Evolutionary conservation across 2,329 filamentous ascomycete genomes (phyloP).

Genomic region (Trichoderma sp.): DNA sequence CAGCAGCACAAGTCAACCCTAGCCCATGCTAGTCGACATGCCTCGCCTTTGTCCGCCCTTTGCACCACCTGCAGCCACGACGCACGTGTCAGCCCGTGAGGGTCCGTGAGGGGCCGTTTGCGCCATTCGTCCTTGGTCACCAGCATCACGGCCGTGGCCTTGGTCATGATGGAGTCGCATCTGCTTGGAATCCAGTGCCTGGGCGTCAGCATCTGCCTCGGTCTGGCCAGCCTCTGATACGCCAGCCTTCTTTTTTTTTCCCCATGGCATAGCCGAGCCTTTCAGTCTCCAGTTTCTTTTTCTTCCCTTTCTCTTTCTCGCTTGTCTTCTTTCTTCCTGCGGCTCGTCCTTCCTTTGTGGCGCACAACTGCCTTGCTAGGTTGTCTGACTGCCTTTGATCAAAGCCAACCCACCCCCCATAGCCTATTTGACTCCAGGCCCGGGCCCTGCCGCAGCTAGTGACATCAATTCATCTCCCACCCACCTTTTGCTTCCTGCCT

Average conservation of each 20-base stretch:
- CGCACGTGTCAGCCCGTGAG: slow-evolving; percentile 37
- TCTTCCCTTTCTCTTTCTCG: not conserved
- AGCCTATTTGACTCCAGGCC: slow-evolving; percentile 8
- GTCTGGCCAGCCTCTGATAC: not conserved
- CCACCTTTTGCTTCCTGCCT: not conserved
- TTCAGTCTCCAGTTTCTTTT: not conserved
- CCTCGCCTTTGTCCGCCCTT: not conserved
- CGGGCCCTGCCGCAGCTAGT: slow-evolving; percentile 19
- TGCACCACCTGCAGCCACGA: slow-evolving; percentile 22
- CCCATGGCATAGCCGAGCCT: not conserved
- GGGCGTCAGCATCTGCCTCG: slow-evolving; percentile 7
- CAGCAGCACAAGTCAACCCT: not conserved
- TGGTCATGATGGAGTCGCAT: slow-evolving; percentile 2
- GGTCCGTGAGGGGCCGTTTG: slow-evolving; percentile 28
- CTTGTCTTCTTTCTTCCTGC: not conserved
- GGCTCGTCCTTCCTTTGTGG: not conserved
- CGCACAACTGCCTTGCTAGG: slow-evolving; percentile 3
- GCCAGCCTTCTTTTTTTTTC: not conserved
- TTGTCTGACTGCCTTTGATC: not conserved
- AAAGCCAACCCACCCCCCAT: not conserved
- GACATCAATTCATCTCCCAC: slow-evolving; percentile 15
- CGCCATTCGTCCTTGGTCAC: slow-evolving; percentile 18
- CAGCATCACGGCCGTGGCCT: slow-evolving; percentile 3
- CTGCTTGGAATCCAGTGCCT: not conserved
- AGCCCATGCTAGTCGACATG: not conserved